phyloP scores from a whole-genome alignment of 352 stramenopile genomes.

The Phytophthora palmivora region DNA sequence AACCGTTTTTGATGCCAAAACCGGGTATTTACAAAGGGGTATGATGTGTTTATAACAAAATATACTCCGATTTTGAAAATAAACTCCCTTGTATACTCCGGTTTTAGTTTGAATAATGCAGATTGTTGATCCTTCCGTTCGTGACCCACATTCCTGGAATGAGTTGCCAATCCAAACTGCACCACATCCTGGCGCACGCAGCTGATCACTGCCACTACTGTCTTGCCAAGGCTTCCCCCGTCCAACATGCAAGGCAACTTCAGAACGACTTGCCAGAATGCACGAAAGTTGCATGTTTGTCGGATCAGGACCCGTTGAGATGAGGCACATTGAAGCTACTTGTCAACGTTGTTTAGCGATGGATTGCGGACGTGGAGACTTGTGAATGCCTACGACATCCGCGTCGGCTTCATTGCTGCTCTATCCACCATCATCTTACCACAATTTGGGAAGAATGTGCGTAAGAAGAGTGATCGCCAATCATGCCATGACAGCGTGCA shows the following conservation, averaged over 20 bases:
- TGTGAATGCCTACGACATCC: background rate
- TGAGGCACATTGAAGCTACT: slow-evolving; percentile 23
- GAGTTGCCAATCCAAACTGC: slow-evolving; percentile 28
- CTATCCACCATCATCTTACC: slow-evolving; percentile 4
- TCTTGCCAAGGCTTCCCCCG: slow-evolving; percentile 2
- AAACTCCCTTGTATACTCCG: too few species aligned
- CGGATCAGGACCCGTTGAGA: slow-evolving; percentile 10
- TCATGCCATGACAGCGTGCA: background rate
- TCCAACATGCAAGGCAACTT: background rate
- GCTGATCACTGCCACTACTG: slow-evolving; percentile 23
- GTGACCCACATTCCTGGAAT: slow-evolving; percentile 9
- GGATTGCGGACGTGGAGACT: background rate
- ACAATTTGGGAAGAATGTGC: background rate
- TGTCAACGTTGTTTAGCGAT: background rate
- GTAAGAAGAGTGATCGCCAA: slow-evolving; percentile 10
- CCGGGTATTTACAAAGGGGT: too few species aligned
- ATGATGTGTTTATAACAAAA: too few species aligned
- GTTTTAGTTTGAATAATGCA: too few species aligned
- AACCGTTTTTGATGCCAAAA: too few species aligned
- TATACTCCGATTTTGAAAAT: too few species aligned
- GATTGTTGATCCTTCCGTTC: background rate
- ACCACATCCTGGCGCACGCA: slow-evolving; percentile 8
- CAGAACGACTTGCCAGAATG: too few species aligned
- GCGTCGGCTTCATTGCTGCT: slow-evolving; percentile 4
- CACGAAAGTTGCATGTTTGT: background rate